Base-by-base conservation (phyloP, 805 yeast genomes). In the Lipomyces starkeyi region DNA sequence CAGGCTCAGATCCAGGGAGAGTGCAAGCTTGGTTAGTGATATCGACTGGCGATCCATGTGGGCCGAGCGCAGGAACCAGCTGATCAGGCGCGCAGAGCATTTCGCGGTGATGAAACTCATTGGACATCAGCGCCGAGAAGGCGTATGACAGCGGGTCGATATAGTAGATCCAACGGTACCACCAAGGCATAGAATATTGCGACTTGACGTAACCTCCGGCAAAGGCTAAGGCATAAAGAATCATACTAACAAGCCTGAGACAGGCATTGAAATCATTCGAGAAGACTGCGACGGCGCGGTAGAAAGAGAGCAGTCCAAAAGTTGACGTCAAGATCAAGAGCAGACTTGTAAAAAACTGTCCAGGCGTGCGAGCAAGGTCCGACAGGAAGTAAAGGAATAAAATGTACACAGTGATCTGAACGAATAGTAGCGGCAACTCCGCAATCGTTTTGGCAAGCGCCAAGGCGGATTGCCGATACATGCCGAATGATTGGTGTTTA, bases 141-240 rank as follows among this genome's bases (percentile, higher is more conserved):
- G 84, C 84, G 72, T 84, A 87, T 70, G 82, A 80, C 47, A 87
- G 76, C 0, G 91, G 90, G 71, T 87, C 82, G 35, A 86, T 69
- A 72, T 85, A 87, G 54, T 85, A 82, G 62, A 88, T 80, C 89
- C 90, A 88, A 68, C 86, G 83, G 71, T 87, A 87, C 93, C 93
- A 89, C 62, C 86, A 87, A 71, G 85, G 87, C 88, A 87, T 85
- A 17, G 83, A 80, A 2, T 83, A 83, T 52, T 83, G 76, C 63
- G 89, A 90, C 66, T 83, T 80, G 14, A 80, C 80, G 70, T 81
- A 83, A n/a, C 86, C 86, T 2, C 84, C 81, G 73, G 76, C 82
- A 62, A 81, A 78, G 25, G 77, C 73, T 68, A 83, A 68, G 2
- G 78, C 79, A 65, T 83, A 73, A 61, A 83, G 75, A n/a, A 82